phyloP scores from a whole-genome alignment of 2,329 filamentous ascomycete genomes.

The Curvularia verruculosa region DNA sequence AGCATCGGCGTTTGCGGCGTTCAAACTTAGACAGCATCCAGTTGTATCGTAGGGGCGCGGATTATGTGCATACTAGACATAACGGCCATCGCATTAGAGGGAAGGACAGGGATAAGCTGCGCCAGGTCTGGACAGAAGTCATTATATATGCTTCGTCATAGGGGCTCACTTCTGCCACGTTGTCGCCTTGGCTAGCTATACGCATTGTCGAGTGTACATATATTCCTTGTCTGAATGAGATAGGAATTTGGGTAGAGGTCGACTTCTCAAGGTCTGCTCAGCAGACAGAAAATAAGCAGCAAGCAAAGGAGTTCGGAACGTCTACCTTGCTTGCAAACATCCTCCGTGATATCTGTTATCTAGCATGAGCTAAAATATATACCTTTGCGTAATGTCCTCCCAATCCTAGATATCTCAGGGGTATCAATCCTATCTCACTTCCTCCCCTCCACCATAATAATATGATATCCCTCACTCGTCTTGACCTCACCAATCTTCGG shows the following conservation, averaged over 20 bases:
- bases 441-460: conserved; percentile 76
- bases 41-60: not conserved
- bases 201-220: not conserved
- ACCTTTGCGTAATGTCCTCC: not conserved
- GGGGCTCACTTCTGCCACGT: no score
- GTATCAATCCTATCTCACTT: conserved; percentile 46
- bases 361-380: not conserved
- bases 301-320: not conserved
- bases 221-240: not conserved
- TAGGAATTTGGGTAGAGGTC: not conserved
- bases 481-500: conserved; percentile 74
- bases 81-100: not conserved
- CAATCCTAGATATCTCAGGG: not conserved
- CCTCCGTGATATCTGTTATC: no score
- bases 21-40: not conserved
- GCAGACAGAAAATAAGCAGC: not conserved
- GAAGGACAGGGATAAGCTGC: not conserved
- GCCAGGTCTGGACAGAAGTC: not conserved
- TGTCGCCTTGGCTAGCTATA: not conserved
- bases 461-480: conserved; percentile 78
- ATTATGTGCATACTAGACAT: conserved; percentile 5
- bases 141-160: not conserved
- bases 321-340: not conserved
- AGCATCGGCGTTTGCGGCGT: conserved; percentile 22
- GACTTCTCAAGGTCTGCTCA: not conserved